phyloP scores from a whole-genome alignment of 345 rosid species.

The Eucalyptus grandis region DNA sequence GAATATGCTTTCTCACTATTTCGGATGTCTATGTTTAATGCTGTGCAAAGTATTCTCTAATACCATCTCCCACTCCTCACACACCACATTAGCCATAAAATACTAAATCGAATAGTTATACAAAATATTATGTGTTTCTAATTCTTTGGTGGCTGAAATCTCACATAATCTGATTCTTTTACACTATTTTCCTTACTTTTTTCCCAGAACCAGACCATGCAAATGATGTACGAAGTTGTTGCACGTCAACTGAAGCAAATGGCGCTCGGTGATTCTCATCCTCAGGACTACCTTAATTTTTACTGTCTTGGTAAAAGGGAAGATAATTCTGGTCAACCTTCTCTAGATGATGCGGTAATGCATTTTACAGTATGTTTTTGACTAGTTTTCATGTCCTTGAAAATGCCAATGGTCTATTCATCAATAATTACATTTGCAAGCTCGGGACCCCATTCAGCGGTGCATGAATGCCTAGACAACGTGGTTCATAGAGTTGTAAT shows the following conservation, averaged over 20 bases:
- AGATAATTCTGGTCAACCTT: neutral
- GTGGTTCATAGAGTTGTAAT: neutral
- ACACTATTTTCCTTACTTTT: neutral
- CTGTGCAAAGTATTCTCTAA: neutral
- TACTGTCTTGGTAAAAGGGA: slow-evolving; percentile 86
- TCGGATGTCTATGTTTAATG: neutral
- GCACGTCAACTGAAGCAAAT: slow-evolving; percentile 44
- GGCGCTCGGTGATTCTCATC: slow-evolving; percentile 41
- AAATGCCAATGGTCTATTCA: neutral
- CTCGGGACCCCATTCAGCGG: neutral
- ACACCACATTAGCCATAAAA: neutral
- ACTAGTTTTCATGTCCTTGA: neutral
- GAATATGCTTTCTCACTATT: neutral
- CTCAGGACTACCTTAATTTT: slow-evolving; percentile 91
- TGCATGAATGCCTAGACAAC: neutral
- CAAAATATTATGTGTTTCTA: neutral
- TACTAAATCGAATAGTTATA: neutral
- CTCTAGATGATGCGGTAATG: slow-evolving; percentile 35
- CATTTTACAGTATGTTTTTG: neutral
- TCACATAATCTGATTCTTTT: neutral
- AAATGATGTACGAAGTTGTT: slow-evolving; percentile 71
- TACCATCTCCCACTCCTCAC: neutral
- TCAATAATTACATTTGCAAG: neutral
- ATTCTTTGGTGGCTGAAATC: neutral
- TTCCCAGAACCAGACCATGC: slow-evolving; percentile 86